Evolutionary conservation across 1,284 basidiomycete species (phyloP), one percentile per base, ranked within the genome.

Genomic region (Pseudomicrostroma phylloplanum): DNA sequence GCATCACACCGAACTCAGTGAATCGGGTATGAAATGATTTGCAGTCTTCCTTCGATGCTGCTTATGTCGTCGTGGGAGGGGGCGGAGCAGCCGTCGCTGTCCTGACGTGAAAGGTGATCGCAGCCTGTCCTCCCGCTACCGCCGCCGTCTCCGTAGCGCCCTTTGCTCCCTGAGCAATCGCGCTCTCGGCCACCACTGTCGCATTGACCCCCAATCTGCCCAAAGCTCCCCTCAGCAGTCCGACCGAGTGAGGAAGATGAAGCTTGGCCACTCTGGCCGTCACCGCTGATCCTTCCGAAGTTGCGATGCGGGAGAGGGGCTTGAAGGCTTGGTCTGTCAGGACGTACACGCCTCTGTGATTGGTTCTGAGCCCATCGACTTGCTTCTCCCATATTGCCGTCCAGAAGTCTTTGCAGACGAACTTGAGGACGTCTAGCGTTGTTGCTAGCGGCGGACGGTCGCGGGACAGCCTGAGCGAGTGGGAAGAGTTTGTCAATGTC

Each of bases 381-480:
- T 96, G 93, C 76, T 94, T 93, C 62, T 91, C 89, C 89, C 89
- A 92, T 61, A 87, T 87, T 2, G 87, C 84, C 0, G 84, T 83
- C 91, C 91, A 92, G n/a, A 96, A 82, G 66, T 96, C 92, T 78
- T 96, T 96, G 82, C 92, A 96, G 65, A 96, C 84, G 75, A 96
- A 96, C 80, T 96, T 96, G 81, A 96, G 88, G 15, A 86, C 87
- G 70, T 96, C 92, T 9, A 96, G 83, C 1, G 91, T 90, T 70
- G 92, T 88, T 0, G 85, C 80, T 68, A 94, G 89, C 53, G 89
- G 83, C 39, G 86, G 82, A 65, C 87, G 83, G 63, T 91, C 88
- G 36, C 87, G 85, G 71, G 87, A 88, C 63, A 94, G 79, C 23
- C 51, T 54, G 51, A 54, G 21, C n/a, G n/a, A 19, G 51, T 15